Evolutionary conservation across 106 monocot genomes (phyloP).

Genomic region (Posidonia australis): DNA sequence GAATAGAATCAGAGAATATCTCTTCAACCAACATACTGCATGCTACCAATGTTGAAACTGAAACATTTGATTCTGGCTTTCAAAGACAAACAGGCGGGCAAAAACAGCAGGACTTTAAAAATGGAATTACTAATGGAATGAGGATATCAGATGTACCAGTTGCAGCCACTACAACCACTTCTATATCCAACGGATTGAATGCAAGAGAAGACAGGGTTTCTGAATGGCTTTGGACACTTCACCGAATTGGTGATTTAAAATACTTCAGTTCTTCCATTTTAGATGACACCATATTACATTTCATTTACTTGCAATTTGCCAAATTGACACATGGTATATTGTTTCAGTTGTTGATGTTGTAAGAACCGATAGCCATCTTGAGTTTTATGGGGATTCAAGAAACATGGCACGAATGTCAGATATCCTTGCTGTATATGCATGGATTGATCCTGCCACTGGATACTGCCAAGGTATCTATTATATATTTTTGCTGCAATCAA

Average conservation of each 20-base stretch:
- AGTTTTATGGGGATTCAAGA: slow-evolving; percentile 93
- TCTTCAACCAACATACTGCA: slow-evolving; percentile 16
- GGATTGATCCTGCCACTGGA: slow-evolving; percentile 99
- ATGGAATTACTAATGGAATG: slow-evolving; percentile 22
- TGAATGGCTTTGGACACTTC: slow-evolving; percentile 98
- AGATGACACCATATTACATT: not conserved
- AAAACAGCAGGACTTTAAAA: slow-evolving; percentile 27
- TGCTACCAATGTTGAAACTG: slow-evolving; percentile 26
- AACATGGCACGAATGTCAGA: slow-evolving; percentile 99
- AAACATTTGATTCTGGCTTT: slow-evolving; percentile 20
- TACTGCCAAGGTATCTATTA: slow-evolving; percentile 78
- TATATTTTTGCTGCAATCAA: no score
- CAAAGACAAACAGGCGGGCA: slow-evolving; percentile 7
- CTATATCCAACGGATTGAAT: slow-evolving; percentile 25
- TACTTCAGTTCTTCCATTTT: not conserved
- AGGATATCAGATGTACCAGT: slow-evolving; percentile 43
- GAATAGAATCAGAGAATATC: slow-evolving; percentile 40
- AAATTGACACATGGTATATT: slow-evolving; percentile 3
- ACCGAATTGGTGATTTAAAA: slow-evolving; percentile 66
- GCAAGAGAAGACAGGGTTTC: slow-evolving; percentile 54
- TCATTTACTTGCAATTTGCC: not conserved
- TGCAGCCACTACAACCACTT: slow-evolving; percentile 18
- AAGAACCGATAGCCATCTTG: slow-evolving; percentile 91
- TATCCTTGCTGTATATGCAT: slow-evolving; percentile 99
- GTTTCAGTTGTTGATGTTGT: slow-evolving; percentile 96